Percentiles rank a stretch among this genome's conserved stretches.
Evolutionary conservation across 306 rosid species (phyloP).

Genomic region (Cajanus cajan): DNA sequence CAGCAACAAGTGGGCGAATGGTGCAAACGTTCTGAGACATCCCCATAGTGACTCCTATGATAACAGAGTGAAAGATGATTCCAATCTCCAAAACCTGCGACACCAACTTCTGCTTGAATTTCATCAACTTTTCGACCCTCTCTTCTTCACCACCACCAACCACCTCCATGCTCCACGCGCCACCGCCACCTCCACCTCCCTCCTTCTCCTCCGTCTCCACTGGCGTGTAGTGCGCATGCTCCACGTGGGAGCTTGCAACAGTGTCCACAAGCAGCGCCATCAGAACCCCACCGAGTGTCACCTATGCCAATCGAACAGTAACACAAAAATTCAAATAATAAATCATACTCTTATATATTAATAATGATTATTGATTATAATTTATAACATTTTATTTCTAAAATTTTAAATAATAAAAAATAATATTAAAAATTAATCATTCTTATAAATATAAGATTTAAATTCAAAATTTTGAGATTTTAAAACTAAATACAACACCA

Average conservation of each 20-base stretch:
- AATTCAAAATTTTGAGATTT: too few species aligned
- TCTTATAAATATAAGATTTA: too few species aligned
- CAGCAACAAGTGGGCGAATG: conserved; percentile 69
- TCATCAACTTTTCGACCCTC: conserved; percentile 39
- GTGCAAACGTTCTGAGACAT: conserved; percentile 90
- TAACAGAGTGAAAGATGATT: conserved; percentile 84
- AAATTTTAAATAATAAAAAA: too few species aligned
- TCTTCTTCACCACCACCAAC: conserved; percentile 11
- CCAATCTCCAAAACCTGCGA: conserved; percentile 82
- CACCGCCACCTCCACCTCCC: neutral
- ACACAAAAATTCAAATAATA: neutral
- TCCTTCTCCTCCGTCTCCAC: conserved; percentile 34
- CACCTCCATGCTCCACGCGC: conserved; percentile 12
- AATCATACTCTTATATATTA: too few species aligned
- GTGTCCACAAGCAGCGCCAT: conserved; percentile 62
- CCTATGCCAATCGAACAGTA: neutral
- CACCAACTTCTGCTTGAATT: conserved; percentile 68
- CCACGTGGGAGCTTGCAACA: conserved; percentile 66
- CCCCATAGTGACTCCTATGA: conserved; percentile 79
- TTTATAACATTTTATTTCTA: too few species aligned
- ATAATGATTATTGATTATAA: too few species aligned
- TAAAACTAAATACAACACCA: too few species aligned
- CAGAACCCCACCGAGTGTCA: conserved; percentile 57
- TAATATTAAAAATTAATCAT: too few species aligned
- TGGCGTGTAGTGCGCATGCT: conserved; percentile 42